A percentile compares a stretch with the other conserved stretches of the same genome.
These are phyloP conservation scores for Ogataea paraovalis DNA, from an alignment of 805 yeast genomes.

Conservation along the genomic window DNA sequence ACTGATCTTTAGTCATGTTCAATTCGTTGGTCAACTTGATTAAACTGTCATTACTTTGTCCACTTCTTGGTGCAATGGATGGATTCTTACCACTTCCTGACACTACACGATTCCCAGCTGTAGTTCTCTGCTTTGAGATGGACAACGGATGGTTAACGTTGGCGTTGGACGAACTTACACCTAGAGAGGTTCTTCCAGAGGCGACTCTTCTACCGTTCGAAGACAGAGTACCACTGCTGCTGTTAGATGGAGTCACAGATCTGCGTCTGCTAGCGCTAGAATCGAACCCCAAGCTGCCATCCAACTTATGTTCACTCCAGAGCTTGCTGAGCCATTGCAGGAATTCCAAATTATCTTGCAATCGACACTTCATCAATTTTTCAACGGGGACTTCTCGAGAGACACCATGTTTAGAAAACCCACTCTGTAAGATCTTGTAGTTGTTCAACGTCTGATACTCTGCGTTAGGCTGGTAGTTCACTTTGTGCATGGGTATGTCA, in stretches of 20 bases:
- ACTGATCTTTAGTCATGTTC: slow-evolving; percentile 47
- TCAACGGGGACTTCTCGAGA: slow-evolving; percentile 78
- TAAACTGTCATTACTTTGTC: neutral
- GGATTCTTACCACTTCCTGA: slow-evolving; percentile 1
- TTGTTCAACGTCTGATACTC: slow-evolving; percentile 79
- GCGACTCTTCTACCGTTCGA: slow-evolving; percentile 20
- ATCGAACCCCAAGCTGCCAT: slow-evolving; percentile 52
- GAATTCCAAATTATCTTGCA: slow-evolving; percentile 93
- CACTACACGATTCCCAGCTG: slow-evolving; percentile 7
- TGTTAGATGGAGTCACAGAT: slow-evolving; percentile 7
- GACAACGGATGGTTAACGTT: neutral
- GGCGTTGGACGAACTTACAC: slow-evolving; percentile 2
- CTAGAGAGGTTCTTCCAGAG: slow-evolving; percentile 9
- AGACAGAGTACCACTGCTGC: neutral
- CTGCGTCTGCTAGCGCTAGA: slow-evolving; percentile 54
- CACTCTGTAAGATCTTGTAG: slow-evolving; percentile 80
- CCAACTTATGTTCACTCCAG: slow-evolving; percentile 76
- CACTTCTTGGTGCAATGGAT: neutral
- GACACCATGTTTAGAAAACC: slow-evolving; percentile 68
- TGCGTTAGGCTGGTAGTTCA: slow-evolving; percentile 62
- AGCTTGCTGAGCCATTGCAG: slow-evolving; percentile 85
- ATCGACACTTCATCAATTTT: slow-evolving; percentile 73
- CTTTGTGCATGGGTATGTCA: slow-evolving; percentile 77
- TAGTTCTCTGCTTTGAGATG: slow-evolving; percentile 10
- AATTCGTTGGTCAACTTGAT: slow-evolving; percentile 39